Conservation (phyloP, 805 yeast genomes). For the Barnettozyma siamensis region DNA sequence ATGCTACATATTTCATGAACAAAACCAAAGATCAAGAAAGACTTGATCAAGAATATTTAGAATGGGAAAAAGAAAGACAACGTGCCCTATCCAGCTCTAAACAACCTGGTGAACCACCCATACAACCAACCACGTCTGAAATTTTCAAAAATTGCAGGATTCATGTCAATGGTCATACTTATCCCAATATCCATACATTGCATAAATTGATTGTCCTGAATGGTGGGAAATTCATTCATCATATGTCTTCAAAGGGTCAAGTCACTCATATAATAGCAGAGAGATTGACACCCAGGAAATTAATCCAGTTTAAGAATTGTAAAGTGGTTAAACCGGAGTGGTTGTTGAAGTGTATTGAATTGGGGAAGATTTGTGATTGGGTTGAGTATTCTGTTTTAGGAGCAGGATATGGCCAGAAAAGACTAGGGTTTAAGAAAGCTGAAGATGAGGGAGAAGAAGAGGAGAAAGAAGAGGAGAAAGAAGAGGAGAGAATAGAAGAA, state of each 20-base stretch:
- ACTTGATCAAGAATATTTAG: constrained; percentile 43
- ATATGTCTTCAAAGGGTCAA: constrained; percentile 59
- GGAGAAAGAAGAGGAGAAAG: constrained; percentile 1
- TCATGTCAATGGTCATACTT: constrained; percentile 86
- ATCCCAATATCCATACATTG: constrained; percentile 68
- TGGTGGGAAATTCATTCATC: constrained; percentile 76
- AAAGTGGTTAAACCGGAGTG: constrained; percentile 80
- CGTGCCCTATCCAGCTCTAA: neutral
- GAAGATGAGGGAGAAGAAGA: constrained; percentile 6
- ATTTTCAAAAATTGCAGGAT: constrained; percentile 62
- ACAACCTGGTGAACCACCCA: constrained; percentile 2
- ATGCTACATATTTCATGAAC: constrained; percentile 54
- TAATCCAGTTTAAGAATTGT: constrained; percentile 54
- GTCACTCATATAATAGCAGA: constrained; percentile 86
- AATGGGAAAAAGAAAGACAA: constrained; percentile 41
- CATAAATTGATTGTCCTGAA: constrained; percentile 65
- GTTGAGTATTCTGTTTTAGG: constrained; percentile 50
- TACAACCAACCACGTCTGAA: constrained; percentile 4
- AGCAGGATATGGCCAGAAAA: constrained; percentile 50
- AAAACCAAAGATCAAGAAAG: constrained; percentile 59
- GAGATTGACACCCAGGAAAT: constrained; percentile 70
- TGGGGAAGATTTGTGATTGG: constrained; percentile 57
- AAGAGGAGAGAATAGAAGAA: neutral
- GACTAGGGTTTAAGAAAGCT: constrained; percentile 1
- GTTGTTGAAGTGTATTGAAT: constrained; percentile 61